phyloP scores from a whole-genome alignment of 805 yeast species.

The Peterozyma toletana region DNA sequence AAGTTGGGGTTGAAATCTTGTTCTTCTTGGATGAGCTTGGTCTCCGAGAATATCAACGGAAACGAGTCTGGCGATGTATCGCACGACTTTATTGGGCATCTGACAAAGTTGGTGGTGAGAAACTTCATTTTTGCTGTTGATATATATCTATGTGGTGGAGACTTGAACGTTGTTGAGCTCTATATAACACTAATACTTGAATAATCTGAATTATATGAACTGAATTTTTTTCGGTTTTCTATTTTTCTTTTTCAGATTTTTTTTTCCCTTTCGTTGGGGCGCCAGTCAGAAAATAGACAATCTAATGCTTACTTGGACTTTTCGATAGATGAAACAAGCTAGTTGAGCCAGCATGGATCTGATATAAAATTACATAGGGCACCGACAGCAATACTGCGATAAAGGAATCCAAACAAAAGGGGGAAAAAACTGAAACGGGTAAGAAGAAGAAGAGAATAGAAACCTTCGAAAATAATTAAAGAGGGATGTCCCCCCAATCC shows the following conservation, averaged over 20 bases:
- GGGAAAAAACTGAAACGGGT: too few species aligned
- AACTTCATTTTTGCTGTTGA: conserved; percentile 57
- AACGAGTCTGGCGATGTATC: conserved; percentile 68
- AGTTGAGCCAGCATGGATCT: too few species aligned
- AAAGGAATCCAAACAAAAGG: too few species aligned
- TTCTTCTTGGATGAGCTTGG: conserved; percentile 69
- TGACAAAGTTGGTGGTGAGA: conserved; percentile 92
- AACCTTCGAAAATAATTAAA: too few species aligned
- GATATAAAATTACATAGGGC: too few species aligned
- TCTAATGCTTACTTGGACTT: too few species aligned
- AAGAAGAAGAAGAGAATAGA: too few species aligned
- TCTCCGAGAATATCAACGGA: conserved; percentile 65
- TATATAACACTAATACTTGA: not conserved
- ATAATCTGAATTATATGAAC: not conserved
- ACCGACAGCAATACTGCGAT: too few species aligned
- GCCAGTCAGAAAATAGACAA: too few species aligned
- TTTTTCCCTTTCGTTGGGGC: too few species aligned
- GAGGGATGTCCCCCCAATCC: too few species aligned
- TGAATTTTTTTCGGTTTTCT: not conserved
- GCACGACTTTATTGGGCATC: conserved; percentile 83
- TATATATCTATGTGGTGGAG: not conserved
- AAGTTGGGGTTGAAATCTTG: conserved; percentile 81
- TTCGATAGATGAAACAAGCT: too few species aligned
- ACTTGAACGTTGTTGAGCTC: not conserved
- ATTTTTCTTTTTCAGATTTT: not conserved